Conservation (phyloP, 176 grass and related monocot genomes). For the Oryza glaberrima region DNA sequence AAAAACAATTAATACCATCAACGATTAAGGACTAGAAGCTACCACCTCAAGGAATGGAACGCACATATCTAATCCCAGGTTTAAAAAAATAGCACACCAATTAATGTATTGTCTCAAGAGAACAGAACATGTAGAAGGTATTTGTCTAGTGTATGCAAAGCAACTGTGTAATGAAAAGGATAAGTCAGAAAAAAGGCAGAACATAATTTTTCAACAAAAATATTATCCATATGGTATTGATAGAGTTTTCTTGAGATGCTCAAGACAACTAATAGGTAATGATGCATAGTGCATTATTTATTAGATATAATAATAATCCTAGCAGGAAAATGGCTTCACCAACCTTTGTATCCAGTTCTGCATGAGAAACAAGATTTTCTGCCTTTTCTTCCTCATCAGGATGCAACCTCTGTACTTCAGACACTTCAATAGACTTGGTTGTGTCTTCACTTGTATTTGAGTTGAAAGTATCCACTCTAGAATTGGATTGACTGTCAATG, state of each 20-base stretch:
- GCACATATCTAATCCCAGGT: neutral
- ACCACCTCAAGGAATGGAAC: neutral
- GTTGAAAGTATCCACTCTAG: constrained; percentile 19
- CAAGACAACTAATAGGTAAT: neutral
- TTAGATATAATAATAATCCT: constrained; percentile 16
- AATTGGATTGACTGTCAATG: constrained; percentile 23
- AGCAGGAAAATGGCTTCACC: constrained; percentile 30
- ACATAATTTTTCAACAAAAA: constrained; percentile 6
- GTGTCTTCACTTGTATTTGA: constrained; percentile 28
- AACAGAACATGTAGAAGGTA: neutral
- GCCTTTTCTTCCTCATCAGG: constrained; percentile 9
- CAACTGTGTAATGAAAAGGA: neutral
- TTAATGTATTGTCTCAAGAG: neutral
- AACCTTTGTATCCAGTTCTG: constrained; percentile 33
- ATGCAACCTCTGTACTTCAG: neutral
- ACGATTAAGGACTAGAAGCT: neutral
- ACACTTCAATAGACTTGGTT: constrained; percentile 21
- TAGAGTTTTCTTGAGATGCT: neutral
- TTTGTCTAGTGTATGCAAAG: neutral
- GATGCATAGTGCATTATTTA: neutral
- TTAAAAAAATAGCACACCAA: neutral
- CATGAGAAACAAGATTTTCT: constrained; percentile 27
- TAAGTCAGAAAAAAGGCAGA: neutral
- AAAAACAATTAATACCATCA: neutral
- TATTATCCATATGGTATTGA: constrained; percentile 7